phyloP scores from a whole-genome alignment of 1,284 basidiomycete genomes.

The Chalciporus sp. region DNA sequence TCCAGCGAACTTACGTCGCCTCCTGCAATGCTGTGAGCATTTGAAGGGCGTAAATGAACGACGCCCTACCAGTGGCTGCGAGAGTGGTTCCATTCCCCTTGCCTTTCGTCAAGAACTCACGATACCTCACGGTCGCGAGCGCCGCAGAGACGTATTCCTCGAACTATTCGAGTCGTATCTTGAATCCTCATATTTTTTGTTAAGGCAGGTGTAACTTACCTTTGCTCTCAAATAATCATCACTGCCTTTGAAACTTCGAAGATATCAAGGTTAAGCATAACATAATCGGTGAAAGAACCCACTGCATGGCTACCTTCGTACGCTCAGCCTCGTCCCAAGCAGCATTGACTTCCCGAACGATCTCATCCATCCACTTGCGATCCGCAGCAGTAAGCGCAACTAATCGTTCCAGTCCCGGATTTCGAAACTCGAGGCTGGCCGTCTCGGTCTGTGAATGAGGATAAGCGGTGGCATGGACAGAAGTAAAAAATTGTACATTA shows the following conservation, averaged over 20 bases:
- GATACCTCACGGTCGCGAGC: conserved; percentile 83
- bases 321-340: conserved; percentile 73
- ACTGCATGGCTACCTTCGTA: conserved; percentile 64
- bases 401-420: conserved; percentile 78
- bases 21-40: conserved; percentile 28
- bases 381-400: conserved; percentile 89
- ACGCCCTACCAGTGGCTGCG: conserved; percentile 53
- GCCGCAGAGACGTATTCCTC: conserved; percentile 85
- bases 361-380: conserved; percentile 91
- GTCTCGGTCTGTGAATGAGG: conserved; percentile 71
- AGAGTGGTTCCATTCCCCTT: conserved; percentile 65
- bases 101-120: conserved; percentile 75
- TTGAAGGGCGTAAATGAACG: neutral
- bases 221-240: conserved; percentile 91
- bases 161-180: conserved; percentile 48
- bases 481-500: conserved; percentile 55
- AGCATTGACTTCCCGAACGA: conserved; percentile 81
- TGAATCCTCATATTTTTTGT: neutral
- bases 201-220: conserved; percentile 43
- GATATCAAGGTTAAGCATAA: conserved; percentile 2
- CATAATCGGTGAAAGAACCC: conserved; percentile 33
- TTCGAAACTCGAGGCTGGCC: conserved; percentile 81
- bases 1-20: conserved; percentile 53
- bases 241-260: conserved; percentile 79
- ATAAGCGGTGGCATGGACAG: neutral